These are phyloP conservation scores for Staphylotrichum tortipilum DNA, from an alignment of 495 filamentous ascomycete genomes.

Conservation along the genomic window DNA sequence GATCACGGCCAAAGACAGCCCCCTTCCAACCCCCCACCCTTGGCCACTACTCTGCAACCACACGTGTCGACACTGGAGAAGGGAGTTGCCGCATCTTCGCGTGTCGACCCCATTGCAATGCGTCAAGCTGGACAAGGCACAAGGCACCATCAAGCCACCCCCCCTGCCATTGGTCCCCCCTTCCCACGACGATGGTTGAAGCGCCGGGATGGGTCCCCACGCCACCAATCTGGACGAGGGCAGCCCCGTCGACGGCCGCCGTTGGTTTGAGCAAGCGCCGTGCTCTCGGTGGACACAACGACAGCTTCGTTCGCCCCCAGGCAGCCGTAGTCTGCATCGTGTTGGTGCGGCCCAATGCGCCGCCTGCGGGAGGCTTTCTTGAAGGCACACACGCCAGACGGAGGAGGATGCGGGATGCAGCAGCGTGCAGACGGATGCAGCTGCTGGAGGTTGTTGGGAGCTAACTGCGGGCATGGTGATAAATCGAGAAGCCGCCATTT, in stretches of 20 bases:
- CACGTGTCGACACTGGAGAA: not conserved
- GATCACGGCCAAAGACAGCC: no score
- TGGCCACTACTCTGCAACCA: not conserved
- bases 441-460: not conserved
- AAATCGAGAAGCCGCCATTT: not conserved
- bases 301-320: conserved; percentile 6
- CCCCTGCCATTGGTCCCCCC: conserved; percentile 2
- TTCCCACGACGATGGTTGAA: conserved; percentile 4
- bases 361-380: not conserved
- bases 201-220: conserved; percentile 7
- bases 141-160: no score
- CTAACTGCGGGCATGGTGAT: no score
- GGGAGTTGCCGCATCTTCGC: not conserved
- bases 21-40: not conserved
- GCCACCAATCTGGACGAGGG: conserved; percentile 1
- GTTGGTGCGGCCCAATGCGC: conserved; percentile 1
- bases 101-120: not conserved
- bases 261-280: conserved; percentile 15
- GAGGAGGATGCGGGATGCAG: no score
- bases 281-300: not conserved
- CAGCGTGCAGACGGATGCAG: no score
- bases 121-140: not conserved
- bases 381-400: not conserved
- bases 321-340: not conserved
- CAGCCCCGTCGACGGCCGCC: not conserved